A percentile compares a stretch with the other conserved stretches of the same genome.
These are phyloP conservation scores for Cadophora luteo-olivacea DNA, from an alignment of 2,329 filamentous ascomycete species.

Conservation along the genomic window DNA sequence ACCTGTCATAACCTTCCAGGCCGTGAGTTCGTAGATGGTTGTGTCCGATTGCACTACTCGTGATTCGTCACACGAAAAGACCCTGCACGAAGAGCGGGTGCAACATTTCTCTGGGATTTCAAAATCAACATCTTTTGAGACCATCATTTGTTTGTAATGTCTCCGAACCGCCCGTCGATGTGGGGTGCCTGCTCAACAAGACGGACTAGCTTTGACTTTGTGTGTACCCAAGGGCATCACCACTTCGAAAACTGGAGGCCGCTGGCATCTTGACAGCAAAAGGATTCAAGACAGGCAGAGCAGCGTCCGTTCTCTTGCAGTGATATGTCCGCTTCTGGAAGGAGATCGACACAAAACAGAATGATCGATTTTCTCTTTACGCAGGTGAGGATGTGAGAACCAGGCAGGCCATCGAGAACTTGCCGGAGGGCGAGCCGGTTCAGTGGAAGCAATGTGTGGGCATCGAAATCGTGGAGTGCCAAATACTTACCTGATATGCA, in stretches of 20 bases:
- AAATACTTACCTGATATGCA: neutral
- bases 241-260: neutral
- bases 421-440: neutral
- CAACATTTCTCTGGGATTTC: neutral
- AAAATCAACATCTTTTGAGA: neutral
- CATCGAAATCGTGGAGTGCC: neutral
- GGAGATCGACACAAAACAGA: neutral
- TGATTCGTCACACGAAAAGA: slow-evolving; percentile 14
- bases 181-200: neutral
- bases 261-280: neutral
- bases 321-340: neutral
- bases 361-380: neutral
- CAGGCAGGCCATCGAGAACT: neutral
- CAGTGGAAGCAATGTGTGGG: neutral
- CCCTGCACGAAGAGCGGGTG: slow-evolving; percentile 3
- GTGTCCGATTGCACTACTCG: neutral
- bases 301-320: neutral
- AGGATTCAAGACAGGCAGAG: neutral
- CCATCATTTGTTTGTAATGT: neutral
- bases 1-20: neutral
- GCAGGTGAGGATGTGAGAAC: neutral
- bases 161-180: neutral
- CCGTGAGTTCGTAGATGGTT: neutral
- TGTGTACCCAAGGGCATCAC: neutral
- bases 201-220: neutral